phyloP scores from a whole-genome alignment of 2,329 filamentous ascomycete species.

The Aspergillus neotritici region DNA sequence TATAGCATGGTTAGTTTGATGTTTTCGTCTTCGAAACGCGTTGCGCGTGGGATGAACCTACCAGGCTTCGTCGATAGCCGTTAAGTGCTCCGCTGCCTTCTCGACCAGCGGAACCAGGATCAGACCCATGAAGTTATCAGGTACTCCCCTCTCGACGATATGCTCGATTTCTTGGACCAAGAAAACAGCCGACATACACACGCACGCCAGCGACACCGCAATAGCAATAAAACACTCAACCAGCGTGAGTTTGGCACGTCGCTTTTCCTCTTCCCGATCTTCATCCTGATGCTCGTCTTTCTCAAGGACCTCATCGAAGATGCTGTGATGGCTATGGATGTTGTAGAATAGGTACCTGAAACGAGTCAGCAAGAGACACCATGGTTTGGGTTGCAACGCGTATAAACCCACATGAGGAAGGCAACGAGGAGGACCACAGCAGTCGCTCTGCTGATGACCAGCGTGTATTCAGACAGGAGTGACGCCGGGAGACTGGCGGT shows the following conservation, averaged over 20 bases:
- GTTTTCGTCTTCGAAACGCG: slow-evolving; percentile 5
- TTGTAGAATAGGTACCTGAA: slow-evolving; percentile 61
- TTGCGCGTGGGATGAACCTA: slow-evolving; percentile 36
- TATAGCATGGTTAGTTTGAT: slow-evolving; percentile 7
- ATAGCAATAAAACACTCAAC: slow-evolving; percentile 66
- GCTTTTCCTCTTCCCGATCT: slow-evolving; percentile 56
- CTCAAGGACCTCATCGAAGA: slow-evolving; percentile 69
- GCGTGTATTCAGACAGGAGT: slow-evolving; percentile 48
- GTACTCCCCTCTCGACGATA: slow-evolving; percentile 51
- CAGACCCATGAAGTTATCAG: slow-evolving; percentile 60
- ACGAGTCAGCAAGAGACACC: slow-evolving; percentile 5
- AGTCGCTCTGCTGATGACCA: slow-evolving; percentile 65
- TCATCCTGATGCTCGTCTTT: slow-evolving; percentile 62
- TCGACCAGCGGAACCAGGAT: slow-evolving; percentile 77
- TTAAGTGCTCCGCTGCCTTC: slow-evolving; percentile 80
- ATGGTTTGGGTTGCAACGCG: neutral
- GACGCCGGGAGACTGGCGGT: slow-evolving; percentile 26
- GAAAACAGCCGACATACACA: slow-evolving; percentile 67
- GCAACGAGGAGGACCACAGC: slow-evolving; percentile 65
- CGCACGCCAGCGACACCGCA: slow-evolving; percentile 58
- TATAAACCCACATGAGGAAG: slow-evolving; percentile 54
- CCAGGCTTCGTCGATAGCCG: slow-evolving; percentile 78
- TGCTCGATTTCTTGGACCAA: slow-evolving; percentile 66
- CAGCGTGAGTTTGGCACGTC: slow-evolving; percentile 65
- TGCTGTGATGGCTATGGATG: slow-evolving; percentile 67